These are phyloP conservation scores for Torulaspora quercuum DNA, from an alignment of 805 yeast species.

Conservation along the genomic window DNA sequence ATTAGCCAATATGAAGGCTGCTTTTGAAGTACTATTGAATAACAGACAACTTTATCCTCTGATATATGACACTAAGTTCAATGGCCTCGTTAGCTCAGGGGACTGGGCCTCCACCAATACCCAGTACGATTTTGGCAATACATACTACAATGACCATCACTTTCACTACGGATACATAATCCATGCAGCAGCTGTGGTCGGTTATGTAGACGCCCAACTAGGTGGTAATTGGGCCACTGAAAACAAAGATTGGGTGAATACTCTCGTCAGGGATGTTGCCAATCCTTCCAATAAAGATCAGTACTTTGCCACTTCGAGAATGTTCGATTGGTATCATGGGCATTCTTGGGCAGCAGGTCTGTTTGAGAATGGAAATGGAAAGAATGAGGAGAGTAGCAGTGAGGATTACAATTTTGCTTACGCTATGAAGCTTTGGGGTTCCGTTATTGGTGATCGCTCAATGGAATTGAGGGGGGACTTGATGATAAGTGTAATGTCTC, in stretches of 20 bases:
- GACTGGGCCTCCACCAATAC: slow-evolving; percentile 42
- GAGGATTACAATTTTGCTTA: slow-evolving; percentile 70
- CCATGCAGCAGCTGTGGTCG: slow-evolving; percentile 79
- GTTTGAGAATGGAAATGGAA: slow-evolving; percentile 43
- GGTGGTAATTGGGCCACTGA: slow-evolving; percentile 47
- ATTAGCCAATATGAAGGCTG: slow-evolving; percentile 40
- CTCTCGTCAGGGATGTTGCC: slow-evolving; percentile 62
- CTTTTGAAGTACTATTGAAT: slow-evolving; percentile 41
- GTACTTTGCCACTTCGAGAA: slow-evolving; percentile 61
- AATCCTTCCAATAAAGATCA: slow-evolving; percentile 53
- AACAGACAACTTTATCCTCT: slow-evolving; percentile 50
- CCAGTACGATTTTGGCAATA: slow-evolving; percentile 61
- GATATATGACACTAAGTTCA: slow-evolving; percentile 52
- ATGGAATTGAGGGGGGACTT: slow-evolving; percentile 56
- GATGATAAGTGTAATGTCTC: slow-evolving; percentile 52
- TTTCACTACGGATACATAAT: slow-evolving; percentile 83
- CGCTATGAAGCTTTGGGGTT: slow-evolving; percentile 68
- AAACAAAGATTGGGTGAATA: slow-evolving; percentile 55
- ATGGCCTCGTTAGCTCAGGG: slow-evolving; percentile 53
- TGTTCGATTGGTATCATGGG: slow-evolving; percentile 69
- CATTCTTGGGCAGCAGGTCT: slow-evolving; percentile 77
- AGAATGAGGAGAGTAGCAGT: slow-evolving; percentile 50
- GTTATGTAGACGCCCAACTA: slow-evolving; percentile 49
- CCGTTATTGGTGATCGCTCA: slow-evolving; percentile 48
- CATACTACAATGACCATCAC: slow-evolving; percentile 81